Evolutionary conservation across 148 eudicot genomes (phyloP), one percentile per base, ranked within the genome.

Genomic region (Chenopodium berlandieri): DNA sequence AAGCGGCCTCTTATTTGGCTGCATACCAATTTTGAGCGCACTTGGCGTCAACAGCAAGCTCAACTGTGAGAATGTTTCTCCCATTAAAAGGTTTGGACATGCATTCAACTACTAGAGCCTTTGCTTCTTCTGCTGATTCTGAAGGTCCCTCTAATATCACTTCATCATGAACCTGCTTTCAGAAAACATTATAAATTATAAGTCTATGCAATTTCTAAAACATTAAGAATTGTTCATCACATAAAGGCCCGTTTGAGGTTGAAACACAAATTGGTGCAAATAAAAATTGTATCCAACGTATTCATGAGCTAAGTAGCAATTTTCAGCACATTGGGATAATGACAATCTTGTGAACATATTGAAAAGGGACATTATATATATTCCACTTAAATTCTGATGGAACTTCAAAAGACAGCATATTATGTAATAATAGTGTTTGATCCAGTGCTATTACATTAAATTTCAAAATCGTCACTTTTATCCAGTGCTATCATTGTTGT

Each of bases 101-200:
- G 88, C 98, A 97, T 7, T 92, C 85, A 30, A 97, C 93, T 58
- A 97, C 99, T 11, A 94, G 86, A 48, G 79, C 88, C 86, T 87
- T 97, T 48, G 98, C 99, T 71, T 84, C 90, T 86, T 86, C 94
- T 4, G 93, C 92, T 2, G 98, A 94, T 81, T 94, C 94, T 14
- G 94, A 90, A 30, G 99, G 98, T 75, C 99, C 99, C 86, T 96
- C 98, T 44, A 96, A 75, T 64, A 94, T 94, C 76, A 94, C 95
- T 91, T 94, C 99, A 85, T 94, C 98, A 73, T 96, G 98, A 73
- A 94, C 94, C 99, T 93, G 93, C 50, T 68, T 81, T 79, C 64
- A 37, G 60, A 75, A 67, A 77, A 12, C 66, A 77, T 25, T 31
- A 32, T 27, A 48, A 14, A 0, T 30, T 17, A 13, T 17, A 56